Evolutionary conservation across 1,139 yeast genomes (phyloP), one percentile per base, ranked within the genome.

Genomic region (Yamadazyma triangularis): DNA sequence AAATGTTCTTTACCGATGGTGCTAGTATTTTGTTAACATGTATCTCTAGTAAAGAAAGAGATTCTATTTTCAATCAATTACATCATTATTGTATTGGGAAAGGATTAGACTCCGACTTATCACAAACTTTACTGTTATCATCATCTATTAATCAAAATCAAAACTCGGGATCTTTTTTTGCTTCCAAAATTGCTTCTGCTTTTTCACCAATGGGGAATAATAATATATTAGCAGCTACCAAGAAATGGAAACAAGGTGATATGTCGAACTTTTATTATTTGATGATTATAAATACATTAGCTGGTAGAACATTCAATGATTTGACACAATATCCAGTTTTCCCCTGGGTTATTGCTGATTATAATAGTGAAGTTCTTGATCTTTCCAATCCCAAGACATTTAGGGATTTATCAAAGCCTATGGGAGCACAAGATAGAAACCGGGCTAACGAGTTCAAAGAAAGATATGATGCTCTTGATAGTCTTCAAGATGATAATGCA

Each of bases 321-420:
- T 56, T 86, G 33, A 85, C 95, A 0, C 96, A 86, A 43, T 86
- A 86, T 48, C 95, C 95, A 0, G 83, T 86, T 1, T 86, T 86
- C 42, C 96, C 96, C 0, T 86, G 95, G 94, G 85, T 86, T 0
- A 69, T 86, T 37, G 79, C 93, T 0, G 94, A 86, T 50, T 85
- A 86, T 48, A 66, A 74, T 1, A 80, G 89, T 42, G 77, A 73
- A 2, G 66, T 56, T 4, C 58, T 86, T 13, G 88, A 86, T 50
- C 58, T 86, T 22, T 52, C 60, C 3, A 61, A 83, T 42, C 79
- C 85, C 0, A 59, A 61, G 10, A 60, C 79, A 0, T 86, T 72
- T 47, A 63, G 96, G 41, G 94, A 86, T 48, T 60, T 86, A 22
- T 70, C 85, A 1, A 84, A 82, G 45, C 95, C 95, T 2, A 85